A percentile compares a stretch with the other conserved stretches of the same genome.
Evolutionary conservation across 2,329 filamentous ascomycete species (phyloP).

Genomic region (Pseudocercospora ulei): DNA sequence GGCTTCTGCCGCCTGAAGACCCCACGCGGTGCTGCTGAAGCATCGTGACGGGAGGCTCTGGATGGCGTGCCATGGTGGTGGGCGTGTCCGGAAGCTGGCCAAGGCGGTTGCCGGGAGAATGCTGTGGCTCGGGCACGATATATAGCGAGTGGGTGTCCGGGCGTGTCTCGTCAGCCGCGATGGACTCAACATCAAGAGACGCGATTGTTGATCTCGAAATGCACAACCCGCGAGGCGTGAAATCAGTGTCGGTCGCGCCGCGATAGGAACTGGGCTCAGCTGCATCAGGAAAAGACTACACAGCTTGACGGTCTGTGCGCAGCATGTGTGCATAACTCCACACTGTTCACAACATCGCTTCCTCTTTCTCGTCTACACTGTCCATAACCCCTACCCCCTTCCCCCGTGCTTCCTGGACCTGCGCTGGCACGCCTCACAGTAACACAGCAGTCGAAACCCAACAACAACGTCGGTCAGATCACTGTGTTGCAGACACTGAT

Average conservation of each 20-base stretch:
- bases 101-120: not conserved
- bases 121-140: not conserved
- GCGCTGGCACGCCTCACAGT: too few relatives aligned
- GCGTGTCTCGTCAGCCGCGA: slow-evolving; percentile 2
- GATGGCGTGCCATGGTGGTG: not conserved
- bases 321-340: too few relatives aligned
- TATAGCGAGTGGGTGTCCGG: not conserved
- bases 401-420: too few relatives aligned
- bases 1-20: slow-evolving; percentile 1
- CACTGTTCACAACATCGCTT: too few relatives aligned
- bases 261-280: not conserved
- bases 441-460: too few relatives aligned
- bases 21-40: slow-evolving; percentile 12
- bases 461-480: too few relatives aligned
- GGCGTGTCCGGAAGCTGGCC: slow-evolving; percentile 1
- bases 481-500: too few relatives aligned
- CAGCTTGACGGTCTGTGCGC: too few relatives aligned
- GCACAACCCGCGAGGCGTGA: too few relatives aligned
- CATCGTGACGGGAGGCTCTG: slow-evolving; percentile 1
- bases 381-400: too few relatives aligned
- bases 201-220: not conserved
- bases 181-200: slow-evolving; percentile 9
- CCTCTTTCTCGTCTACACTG: too few relatives aligned
- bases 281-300: too few relatives aligned
- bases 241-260: not conserved